Evolutionary conservation across 768 basidiomycete species (phyloP), one percentile per base, ranked within the genome.

Genomic region (Pisolithus orientalis): DNA sequence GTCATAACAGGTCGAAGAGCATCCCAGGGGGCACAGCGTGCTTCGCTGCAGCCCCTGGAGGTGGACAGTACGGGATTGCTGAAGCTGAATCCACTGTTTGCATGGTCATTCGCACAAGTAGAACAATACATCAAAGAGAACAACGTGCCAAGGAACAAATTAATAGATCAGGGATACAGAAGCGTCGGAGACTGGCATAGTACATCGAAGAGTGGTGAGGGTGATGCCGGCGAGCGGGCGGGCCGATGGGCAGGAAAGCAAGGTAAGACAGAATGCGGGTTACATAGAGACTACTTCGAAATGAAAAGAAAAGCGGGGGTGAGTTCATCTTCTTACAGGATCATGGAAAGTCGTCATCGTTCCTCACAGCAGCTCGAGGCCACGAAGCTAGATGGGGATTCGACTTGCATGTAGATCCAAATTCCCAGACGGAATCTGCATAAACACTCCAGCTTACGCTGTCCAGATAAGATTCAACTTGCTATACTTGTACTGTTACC

Each of bases 111-210:
- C 69, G 66, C 72, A 7, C 69, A 90, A 39, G 90, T 97, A 16
- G 85, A 96, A 56, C 84, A 82, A 67, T 94, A 97, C 67, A 77
- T 95, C 56, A 81, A 81, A 40, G 75, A 80, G 54, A 82, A 97
- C 70, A 71, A 80, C 43, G 94, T 97, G 1, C 94, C 94, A 2
- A 81, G 83, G 55, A 98, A 99, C 73, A 82, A 79, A 54, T 77
- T 99, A 5, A 79, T 99, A 39, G 83, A 82, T 54, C 83, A 92
- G 65, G 96, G 96, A 3, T 99, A 98, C 74, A 87, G 85, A 60
- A 93, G 90, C 63, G 83, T 99, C 56, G 96, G 96, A 4, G 96
- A 99, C 70, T 95, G 94, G 90, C 96, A 99, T 71, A 94, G 91
- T 56, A 99, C 96, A 0, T 69, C 67, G n/a, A 76, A 68, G 59